Percentiles rank a stretch among this genome's conserved stretches.
phyloP scores from a whole-genome alignment of 2,329 filamentous ascomycete genomes.

The Daldinia eschscholtzii region DNA sequence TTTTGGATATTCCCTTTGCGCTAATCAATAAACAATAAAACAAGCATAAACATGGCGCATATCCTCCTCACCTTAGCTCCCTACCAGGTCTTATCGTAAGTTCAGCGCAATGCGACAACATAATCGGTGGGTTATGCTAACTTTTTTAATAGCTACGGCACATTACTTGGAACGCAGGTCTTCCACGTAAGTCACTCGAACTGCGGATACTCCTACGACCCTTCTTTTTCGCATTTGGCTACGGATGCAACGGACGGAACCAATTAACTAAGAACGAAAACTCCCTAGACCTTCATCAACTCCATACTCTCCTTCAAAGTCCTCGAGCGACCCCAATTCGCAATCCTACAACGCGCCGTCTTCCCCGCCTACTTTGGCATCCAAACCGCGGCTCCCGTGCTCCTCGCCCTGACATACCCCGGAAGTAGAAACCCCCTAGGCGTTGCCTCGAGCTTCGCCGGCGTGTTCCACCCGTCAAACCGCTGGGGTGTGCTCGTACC shows the following conservation, averaged over 20 bases:
- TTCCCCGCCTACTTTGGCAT: conserved; percentile 92
- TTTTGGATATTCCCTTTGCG: background rate
- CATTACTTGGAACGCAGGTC: conserved; percentile 85
- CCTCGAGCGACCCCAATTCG: conserved; percentile 84
- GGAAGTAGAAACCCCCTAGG: conserved; percentile 59
- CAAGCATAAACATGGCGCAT: conserved; percentile 57
- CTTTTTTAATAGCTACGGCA: conserved; percentile 76
- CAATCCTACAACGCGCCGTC: conserved; percentile 80
- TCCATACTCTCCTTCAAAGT: conserved; percentile 81
- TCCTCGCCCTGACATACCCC: conserved; percentile 85
- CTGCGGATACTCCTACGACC: conserved; percentile 15
- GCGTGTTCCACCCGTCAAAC: conserved; percentile 71
- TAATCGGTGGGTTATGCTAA: conserved; percentile 10
- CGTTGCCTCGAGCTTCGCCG: conserved; percentile 62
- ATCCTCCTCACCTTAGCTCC: conserved; percentile 74
- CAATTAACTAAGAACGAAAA: conserved; percentile 21
- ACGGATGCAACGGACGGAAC: background rate
- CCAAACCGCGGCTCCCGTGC: conserved; percentile 79
- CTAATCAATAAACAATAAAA: conserved; percentile 12
- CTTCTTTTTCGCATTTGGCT: background rate
- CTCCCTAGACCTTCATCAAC: conserved; percentile 75
- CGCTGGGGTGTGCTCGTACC: conserved; percentile 75
- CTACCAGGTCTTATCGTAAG: conserved; percentile 81
- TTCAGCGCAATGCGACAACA: conserved; percentile 19
- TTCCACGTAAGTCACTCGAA: conserved; percentile 75